Percentiles rank a stretch among this genome's conserved stretches.
Evolutionary conservation across 2,329 filamentous ascomycete species (phyloP).

Genomic region (Gremmenia infestans): DNA sequence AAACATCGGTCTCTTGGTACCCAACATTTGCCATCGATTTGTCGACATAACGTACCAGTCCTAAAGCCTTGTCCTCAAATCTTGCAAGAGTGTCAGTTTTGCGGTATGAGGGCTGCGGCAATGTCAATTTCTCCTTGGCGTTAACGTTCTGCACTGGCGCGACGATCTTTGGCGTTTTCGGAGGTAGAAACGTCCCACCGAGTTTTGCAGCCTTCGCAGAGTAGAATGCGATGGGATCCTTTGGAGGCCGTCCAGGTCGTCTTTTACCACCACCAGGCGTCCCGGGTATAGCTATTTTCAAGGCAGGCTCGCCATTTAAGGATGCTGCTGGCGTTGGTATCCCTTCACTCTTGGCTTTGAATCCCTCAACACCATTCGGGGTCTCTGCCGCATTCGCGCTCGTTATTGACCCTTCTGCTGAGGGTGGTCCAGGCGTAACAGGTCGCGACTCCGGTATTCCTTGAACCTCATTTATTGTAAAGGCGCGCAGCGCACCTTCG

Average conservation of each 20-base stretch:
- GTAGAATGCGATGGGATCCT: slow-evolving; percentile 55
- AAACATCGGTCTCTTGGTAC: slow-evolving; percentile 92
- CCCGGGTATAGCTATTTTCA: slow-evolving; percentile 32
- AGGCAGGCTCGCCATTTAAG: slow-evolving; percentile 18
- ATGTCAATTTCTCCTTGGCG: slow-evolving; percentile 71
- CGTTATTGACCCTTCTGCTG: slow-evolving; percentile 37
- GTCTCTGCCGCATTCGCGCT: slow-evolving; percentile 30
- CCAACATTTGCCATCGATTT: slow-evolving; percentile 94
- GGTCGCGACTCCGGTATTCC: slow-evolving; percentile 51
- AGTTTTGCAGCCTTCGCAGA: slow-evolving; percentile 41
- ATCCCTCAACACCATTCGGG: slow-evolving; percentile 19
- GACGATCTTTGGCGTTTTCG: slow-evolving; percentile 60
- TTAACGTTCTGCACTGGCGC: slow-evolving; percentile 64
- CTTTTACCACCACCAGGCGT: slow-evolving; percentile 43
- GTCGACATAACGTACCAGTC: slow-evolving; percentile 87
- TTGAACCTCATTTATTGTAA: slow-evolving; percentile 80
- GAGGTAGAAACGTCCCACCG: slow-evolving; percentile 29
- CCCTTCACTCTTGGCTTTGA: slow-evolving; percentile 23
- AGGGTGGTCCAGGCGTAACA: slow-evolving; percentile 36
- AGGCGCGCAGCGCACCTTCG: slow-evolving; percentile 71
- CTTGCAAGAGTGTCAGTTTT: slow-evolving; percentile 73
- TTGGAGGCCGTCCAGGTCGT: slow-evolving; percentile 60
- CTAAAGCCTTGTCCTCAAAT: slow-evolving; percentile 80
- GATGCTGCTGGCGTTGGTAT: slow-evolving; percentile 20
- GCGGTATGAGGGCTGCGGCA: slow-evolving; percentile 71